Evolutionary conservation across 805 yeast genomes (phyloP).

Genomic region (Wickerhamiella domercqiae): DNA sequence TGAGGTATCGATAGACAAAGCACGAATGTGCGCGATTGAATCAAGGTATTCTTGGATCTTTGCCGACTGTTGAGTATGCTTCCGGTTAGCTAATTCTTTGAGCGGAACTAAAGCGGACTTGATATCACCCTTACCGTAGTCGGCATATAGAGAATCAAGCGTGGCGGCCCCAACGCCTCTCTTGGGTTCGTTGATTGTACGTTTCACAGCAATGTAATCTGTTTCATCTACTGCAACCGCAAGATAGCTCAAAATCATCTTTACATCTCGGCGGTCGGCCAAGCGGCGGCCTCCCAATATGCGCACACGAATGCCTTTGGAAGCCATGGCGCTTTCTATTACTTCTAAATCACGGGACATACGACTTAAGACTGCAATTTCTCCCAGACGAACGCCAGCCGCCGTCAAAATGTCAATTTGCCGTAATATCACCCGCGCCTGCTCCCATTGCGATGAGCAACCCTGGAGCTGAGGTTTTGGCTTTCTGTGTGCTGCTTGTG

Average conservation of each 20-base stretch:
- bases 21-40: too few species aligned
- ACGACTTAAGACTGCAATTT: constrained; percentile 59
- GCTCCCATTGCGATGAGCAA: neutral
- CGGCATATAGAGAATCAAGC: constrained; percentile 23
- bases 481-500: neutral
- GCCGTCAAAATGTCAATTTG: constrained; percentile 37
- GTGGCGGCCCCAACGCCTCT: constrained; percentile 54
- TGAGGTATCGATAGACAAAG: too few species aligned
- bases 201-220: constrained; percentile 45
- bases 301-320: constrained; percentile 42
- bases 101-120: too few species aligned
- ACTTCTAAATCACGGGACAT: constrained; percentile 44
- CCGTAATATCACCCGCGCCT: constrained; percentile 22
- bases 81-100: too few species aligned
- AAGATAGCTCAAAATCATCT: constrained; percentile 45
- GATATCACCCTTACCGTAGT: too few species aligned
- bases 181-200: constrained; percentile 45
- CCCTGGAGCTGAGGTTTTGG: constrained; percentile 1
- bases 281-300: constrained; percentile 63
- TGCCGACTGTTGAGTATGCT: too few species aligned
- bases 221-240: constrained; percentile 42
- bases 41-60: too few species aligned
- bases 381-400: constrained; percentile 33
- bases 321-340: constrained; percentile 49
- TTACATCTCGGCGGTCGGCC: constrained; percentile 64